phyloP scores from a whole-genome alignment of 2,329 filamentous ascomycete species.

The Penicillium sp. region DNA sequence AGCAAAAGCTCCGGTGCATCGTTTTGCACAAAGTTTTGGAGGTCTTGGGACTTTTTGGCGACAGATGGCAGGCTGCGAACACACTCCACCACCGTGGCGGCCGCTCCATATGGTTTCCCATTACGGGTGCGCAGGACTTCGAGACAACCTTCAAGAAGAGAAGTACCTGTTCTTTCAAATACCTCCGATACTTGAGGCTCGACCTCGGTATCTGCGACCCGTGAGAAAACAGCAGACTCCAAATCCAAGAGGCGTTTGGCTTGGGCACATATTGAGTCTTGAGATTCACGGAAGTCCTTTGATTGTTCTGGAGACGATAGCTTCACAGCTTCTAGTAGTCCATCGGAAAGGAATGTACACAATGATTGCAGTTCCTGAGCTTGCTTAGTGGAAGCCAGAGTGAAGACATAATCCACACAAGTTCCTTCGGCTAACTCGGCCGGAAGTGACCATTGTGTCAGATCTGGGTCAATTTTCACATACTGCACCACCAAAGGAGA shows the following conservation, averaged over 20 bases:
- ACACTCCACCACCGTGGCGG: conserved; percentile 57
- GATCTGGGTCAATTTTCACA: conserved; percentile 49
- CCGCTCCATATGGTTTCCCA: conserved; percentile 67
- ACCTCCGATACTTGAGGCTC: conserved; percentile 31
- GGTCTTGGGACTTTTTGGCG: conserved; percentile 42
- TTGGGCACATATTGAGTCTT: conserved; percentile 65
- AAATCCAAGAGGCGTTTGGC: conserved; percentile 68
- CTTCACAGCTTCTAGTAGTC: conserved; percentile 66
- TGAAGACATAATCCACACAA: conserved; percentile 41
- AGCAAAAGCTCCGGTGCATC: conserved; percentile 60
- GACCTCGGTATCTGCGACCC: conserved; percentile 24
- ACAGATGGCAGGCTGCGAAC: conserved; percentile 47
- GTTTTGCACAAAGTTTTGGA: conserved; percentile 55
- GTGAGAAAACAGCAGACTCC: conserved; percentile 41
- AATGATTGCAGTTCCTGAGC: conserved; percentile 54
- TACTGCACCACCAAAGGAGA: conserved; percentile 57
- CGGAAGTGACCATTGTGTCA: conserved; percentile 53
- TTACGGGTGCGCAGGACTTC: conserved; percentile 54
- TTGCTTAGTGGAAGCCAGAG: conserved; percentile 44
- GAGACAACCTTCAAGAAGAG: conserved; percentile 51
- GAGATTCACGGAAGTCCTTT: conserved; percentile 71
- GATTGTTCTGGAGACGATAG: conserved; percentile 80
- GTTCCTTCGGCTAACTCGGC: conserved; percentile 39
- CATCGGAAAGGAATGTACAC: conserved; percentile 63
- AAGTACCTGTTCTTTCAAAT: conserved; percentile 38